These are phyloP conservation scores for Mortierella claussenii DNA, from an alignment of 192 early-diverging fungal genomes.

Conservation along the genomic window DNA sequence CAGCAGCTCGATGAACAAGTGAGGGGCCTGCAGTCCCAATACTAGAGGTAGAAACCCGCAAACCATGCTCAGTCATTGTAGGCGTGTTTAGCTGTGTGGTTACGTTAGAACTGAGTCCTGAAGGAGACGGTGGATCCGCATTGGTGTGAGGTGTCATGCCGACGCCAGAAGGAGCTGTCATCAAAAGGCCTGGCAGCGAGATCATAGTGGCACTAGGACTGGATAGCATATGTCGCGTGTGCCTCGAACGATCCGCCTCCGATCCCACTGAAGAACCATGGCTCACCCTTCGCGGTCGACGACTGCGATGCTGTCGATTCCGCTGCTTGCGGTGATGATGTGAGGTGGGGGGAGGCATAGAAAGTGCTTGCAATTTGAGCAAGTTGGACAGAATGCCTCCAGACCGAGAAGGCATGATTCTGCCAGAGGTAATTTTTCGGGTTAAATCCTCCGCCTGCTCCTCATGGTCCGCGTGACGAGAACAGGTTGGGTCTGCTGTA, in stretches of 20 bases:
- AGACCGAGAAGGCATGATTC: background rate
- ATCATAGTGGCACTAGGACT: constrained; percentile 18
- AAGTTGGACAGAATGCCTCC: constrained; percentile 49
- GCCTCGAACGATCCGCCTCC: background rate
- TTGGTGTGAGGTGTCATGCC: background rate
- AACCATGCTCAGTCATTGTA: too few relatives aligned
- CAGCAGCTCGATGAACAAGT: too few relatives aligned
- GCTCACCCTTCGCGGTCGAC: background rate
- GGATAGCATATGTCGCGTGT: constrained; percentile 1
- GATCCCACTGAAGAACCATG: constrained; percentile 10
- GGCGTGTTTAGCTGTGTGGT: constrained; percentile 2
- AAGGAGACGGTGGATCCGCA: background rate
- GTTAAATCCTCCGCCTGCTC: constrained; percentile 2
- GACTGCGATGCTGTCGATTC: background rate
- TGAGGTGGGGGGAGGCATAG: constrained; percentile 13
- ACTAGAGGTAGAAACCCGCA: background rate
- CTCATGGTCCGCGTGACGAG: background rate
- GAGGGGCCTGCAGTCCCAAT: too few relatives aligned
- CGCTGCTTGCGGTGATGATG: constrained; percentile 6
- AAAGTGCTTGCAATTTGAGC: constrained; percentile 34
- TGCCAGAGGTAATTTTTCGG: constrained; percentile 4
- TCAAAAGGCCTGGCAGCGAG: constrained; percentile 25
- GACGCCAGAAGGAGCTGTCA: constrained; percentile 24
- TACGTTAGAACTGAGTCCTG: background rate
- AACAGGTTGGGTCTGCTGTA: background rate